phyloP scores from a whole-genome alignment of 495 filamentous ascomycete species.

The Daldinia grandis region DNA sequence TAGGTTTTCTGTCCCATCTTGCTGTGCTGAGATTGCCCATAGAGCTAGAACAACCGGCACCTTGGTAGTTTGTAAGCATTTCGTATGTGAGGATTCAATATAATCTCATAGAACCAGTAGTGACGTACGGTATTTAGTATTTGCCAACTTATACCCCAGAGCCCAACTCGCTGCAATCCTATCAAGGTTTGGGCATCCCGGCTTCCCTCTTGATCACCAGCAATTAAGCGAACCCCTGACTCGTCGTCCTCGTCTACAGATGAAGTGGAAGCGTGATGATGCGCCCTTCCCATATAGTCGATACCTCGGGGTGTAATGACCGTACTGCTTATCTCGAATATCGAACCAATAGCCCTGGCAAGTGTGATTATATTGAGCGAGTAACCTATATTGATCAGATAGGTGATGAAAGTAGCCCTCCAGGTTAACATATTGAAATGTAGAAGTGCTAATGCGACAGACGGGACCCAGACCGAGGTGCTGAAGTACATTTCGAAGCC shows the following conservation, averaged over 20 bases:
- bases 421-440: constrained; percentile 70
- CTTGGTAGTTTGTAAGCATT: constrained; percentile 34
- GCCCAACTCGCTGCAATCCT: constrained; percentile 52
- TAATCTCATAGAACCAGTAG: neutral
- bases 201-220: constrained; percentile 27
- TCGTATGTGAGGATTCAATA: neutral
- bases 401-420: constrained; percentile 66
- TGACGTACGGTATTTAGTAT: constrained; percentile 49
- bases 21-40: constrained; percentile 45
- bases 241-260: constrained; percentile 29
- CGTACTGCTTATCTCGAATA: constrained; percentile 62
- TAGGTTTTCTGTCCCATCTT: constrained; percentile 6
- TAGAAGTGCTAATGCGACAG: constrained; percentile 62
- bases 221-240: constrained; percentile 35
- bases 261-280: constrained; percentile 6
- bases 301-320: constrained; percentile 52
- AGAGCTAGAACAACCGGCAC: constrained; percentile 51
- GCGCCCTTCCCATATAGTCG: constrained; percentile 44
- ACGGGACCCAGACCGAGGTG: constrained; percentile 60
- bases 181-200: constrained; percentile 41
- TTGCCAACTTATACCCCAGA: constrained; percentile 56
- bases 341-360: constrained; percentile 61
- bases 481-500: constrained; percentile 55
- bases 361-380: constrained; percentile 61
- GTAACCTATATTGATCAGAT: constrained; percentile 64